A percentile compares a stretch with the other conserved stretches of the same genome.
These are phyloP conservation scores for Rhododendron henanense DNA, from an alignment of 148 eudicot genomes.

Conservation along the genomic window DNA sequence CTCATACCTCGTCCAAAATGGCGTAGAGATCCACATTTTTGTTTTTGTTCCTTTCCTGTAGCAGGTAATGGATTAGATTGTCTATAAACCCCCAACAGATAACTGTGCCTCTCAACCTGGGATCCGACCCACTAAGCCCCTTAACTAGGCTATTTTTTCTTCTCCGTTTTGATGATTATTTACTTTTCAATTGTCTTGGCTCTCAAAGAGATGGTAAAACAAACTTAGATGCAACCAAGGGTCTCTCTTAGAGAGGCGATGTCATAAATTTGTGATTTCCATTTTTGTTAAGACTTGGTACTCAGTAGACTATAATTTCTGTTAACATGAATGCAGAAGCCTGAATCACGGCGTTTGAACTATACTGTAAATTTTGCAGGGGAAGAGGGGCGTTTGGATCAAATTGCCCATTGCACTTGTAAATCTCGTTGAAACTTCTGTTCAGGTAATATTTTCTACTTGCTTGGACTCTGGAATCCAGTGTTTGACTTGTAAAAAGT, in stretches of 20 bases:
- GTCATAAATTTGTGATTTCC: neutral
- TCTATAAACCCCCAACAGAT: neutral
- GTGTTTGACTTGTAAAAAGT: neutral
- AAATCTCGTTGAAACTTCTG: conserved; percentile 63
- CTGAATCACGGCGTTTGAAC: neutral
- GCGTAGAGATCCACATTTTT: neutral
- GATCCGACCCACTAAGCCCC: neutral
- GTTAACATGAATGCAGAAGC: neutral
- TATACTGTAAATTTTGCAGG: conserved; percentile 34
- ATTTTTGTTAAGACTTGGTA: neutral
- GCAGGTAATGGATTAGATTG: neutral
- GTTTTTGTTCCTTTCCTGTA: neutral
- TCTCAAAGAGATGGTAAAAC: neutral
- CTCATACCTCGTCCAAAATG: neutral
- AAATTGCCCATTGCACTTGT: conserved; percentile 63
- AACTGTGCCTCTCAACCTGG: neutral
- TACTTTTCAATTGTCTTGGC: neutral
- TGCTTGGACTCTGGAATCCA: neutral
- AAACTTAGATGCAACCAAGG: neutral
- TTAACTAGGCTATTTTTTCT: neutral
- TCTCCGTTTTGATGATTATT: neutral
- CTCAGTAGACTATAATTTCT: neutral
- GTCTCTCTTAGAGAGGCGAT: neutral
- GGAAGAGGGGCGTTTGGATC: conserved; percentile 79
- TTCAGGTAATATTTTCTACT: conserved; percentile 39